Conservation (phyloP, 768 basidiomycete genomes). For the Suillus lakei region DNA sequence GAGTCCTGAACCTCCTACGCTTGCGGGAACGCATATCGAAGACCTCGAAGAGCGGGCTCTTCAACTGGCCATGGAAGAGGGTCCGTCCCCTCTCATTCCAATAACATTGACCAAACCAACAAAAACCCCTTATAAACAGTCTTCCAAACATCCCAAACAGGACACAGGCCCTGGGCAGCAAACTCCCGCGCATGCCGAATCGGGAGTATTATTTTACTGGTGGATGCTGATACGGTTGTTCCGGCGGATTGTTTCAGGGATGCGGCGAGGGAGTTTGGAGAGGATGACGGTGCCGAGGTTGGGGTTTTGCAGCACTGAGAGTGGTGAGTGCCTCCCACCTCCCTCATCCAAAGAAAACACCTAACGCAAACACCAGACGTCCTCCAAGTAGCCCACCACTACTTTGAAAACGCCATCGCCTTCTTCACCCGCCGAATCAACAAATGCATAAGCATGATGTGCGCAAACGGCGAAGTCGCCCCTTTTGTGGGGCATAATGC, state of each 20-base stretch:
- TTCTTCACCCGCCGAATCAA: conserved; percentile 90
- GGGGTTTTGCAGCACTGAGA: conserved; percentile 92
- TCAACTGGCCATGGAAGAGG: conserved; percentile 56
- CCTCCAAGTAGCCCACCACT: conserved; percentile 89
- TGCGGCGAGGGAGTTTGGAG: conserved; percentile 83
- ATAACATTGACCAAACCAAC: background rate
- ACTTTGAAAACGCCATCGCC: conserved; percentile 90
- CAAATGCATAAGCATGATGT: conserved; percentile 77
- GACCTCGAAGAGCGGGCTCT: conserved; percentile 55
- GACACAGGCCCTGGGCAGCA: conserved; percentile 74
- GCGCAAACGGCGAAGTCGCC: conserved; percentile 76
- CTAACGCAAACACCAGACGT: conserved; percentile 50
- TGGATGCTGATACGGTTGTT: conserved; percentile 89
- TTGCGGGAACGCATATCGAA: conserved; percentile 29
- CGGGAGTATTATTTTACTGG: conserved; percentile 78
- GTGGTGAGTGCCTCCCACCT: conserved; percentile 49
- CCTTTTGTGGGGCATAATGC: conserved; percentile 90
- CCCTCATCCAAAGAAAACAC: background rate
- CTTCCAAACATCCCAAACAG: conserved; percentile 58
- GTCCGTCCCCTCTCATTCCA: conserved; percentile 24
- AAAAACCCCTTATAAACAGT: conserved; percentile 35
- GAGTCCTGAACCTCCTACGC: conserved; percentile 13
- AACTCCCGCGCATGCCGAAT: conserved; percentile 77
- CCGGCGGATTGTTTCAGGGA: conserved; percentile 92
- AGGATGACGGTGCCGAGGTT: conserved; percentile 64